A percentile compares a stretch with the other conserved stretches of the same genome.
Evolutionary conservation across 495 filamentous ascomycete genomes (phyloP).

Genomic region (Sordaria brevicollis): DNA sequence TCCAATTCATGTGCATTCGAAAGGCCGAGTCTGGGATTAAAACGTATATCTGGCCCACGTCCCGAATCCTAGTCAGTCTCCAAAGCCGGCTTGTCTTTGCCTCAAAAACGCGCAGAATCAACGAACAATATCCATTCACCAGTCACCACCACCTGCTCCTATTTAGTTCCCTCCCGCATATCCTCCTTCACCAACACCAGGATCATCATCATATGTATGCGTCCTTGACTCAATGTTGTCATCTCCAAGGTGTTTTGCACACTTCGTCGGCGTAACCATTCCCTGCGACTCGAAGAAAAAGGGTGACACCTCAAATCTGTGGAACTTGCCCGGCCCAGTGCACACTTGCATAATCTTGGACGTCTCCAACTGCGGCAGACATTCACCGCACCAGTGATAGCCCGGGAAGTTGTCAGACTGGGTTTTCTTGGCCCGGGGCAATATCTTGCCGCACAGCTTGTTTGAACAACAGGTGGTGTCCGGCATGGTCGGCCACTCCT

Average conservation of each 20-base stretch:
- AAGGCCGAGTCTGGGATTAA: neutral
- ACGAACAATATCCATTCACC: neutral
- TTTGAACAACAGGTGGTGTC: slow-evolving; percentile 26
- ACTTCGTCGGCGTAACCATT: neutral
- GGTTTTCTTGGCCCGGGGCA: slow-evolving; percentile 10
- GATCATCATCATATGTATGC: neutral
- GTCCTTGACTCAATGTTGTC: neutral
- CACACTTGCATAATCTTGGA: neutral
- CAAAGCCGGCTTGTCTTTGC: neutral
- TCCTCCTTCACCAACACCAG: neutral
- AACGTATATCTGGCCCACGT: neutral
- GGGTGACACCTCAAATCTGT: neutral
- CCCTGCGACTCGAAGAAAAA: slow-evolving; percentile 1
- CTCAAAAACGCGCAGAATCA: too few species aligned
- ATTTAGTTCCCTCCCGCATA: too few species aligned
- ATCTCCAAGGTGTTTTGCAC: neutral
- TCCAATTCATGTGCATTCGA: too few species aligned
- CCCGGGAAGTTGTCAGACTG: slow-evolving; percentile 16
- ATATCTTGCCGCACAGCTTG: slow-evolving; percentile 25
- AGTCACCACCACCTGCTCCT: neutral
- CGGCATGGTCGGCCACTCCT: slow-evolving; percentile 11
- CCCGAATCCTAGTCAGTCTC: neutral
- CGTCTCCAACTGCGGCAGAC: slow-evolving; percentile 21
- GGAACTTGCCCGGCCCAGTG: neutral
- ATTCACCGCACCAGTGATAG: slow-evolving; percentile 18